Base-by-base conservation (phyloP, 2,329 filamentous ascomycete genomes). In the Ophiocordyceps camponoti-floridani region DNA sequence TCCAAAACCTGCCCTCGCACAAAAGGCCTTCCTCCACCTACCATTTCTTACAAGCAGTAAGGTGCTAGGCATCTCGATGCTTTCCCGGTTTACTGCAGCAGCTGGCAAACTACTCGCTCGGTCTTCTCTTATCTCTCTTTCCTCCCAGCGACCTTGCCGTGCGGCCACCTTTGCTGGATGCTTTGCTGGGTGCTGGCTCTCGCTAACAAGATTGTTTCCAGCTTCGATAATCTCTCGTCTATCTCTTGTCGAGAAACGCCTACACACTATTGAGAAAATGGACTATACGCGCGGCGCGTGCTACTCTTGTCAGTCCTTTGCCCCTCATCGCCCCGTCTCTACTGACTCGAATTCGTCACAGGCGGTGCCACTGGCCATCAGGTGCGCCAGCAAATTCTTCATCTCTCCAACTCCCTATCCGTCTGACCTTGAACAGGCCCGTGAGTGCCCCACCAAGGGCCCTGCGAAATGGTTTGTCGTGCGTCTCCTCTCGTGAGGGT, bases 401-500 rank as follows among this genome's bases (percentile, higher is more conserved):
- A 28, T 33, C 7, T 13, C 13, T 41, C 26, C 18, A 47, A 31
- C 23, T 23, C 23, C 3, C 3, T 28, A n/a, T n/a, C n/a, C 9
- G 12, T n/a, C 35, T 31, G 4, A 37, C 33, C 14, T n/a, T 16
- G 33, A 28, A 7, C 53, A 86, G 83, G 83, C 84, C 58, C 82
- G 84, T 58, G 84, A 89, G 59, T 91, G 84, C 74, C 84, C 84
- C 58, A 85, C 79, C 72, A 82, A 83, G 68, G 82, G 82, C 56
- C 79, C 80, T 55, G 77, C 83, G 56, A 87, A 85, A 66, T 88
- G 83, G 82, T 87, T 69, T 63, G 77, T 64, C 43, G 13, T 23
- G 19, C 31, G 33, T 28, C 37, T 18, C 40, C 45, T 42, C 7
- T 40, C 43, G n/a, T 12, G 14, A 8, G 19, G 23, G n/a, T 19